A percentile compares a stretch with the other conserved stretches of the same genome.
These are phyloP conservation scores for Nemania sp. DNA, from an alignment of 2,329 filamentous ascomycete species.

Conservation along the genomic window DNA sequence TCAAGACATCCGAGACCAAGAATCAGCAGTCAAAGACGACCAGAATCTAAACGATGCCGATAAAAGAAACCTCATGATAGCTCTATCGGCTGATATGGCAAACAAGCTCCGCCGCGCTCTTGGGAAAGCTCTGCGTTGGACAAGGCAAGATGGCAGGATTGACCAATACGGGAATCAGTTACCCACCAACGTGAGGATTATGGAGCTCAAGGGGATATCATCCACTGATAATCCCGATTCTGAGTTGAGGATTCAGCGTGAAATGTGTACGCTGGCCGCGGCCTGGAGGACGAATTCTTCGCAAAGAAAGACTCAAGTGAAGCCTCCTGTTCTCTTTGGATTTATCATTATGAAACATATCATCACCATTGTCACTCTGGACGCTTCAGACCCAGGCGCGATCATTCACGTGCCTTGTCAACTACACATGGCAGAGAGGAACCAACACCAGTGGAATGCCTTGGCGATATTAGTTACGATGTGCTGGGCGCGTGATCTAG, in stretches of 20 bases:
- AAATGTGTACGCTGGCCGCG: conserved; percentile 28
- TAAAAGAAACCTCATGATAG: conserved; percentile 6
- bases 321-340: conserved; percentile 37
- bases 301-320: neutral
- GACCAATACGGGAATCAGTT: conserved; percentile 25
- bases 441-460: conserved; percentile 41
- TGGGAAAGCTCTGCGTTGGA: conserved; percentile 33
- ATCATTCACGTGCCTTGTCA: conserved; percentile 34
- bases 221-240: conserved; percentile 22
- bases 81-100: conserved; percentile 26
- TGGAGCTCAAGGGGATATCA: conserved; percentile 26
- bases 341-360: conserved; percentile 39
- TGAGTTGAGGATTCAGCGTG: conserved; percentile 25
- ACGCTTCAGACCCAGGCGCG: conserved; percentile 33
- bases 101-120: conserved; percentile 29
- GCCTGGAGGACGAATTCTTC: conserved; percentile 27
- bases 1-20: conserved; percentile 31
- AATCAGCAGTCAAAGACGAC: conserved; percentile 17
- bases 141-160: conserved; percentile 33
- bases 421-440: conserved; percentile 37
- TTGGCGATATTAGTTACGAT: conserved; percentile 40
- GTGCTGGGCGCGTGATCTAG: conserved; percentile 40
- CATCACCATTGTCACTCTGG: conserved; percentile 38
- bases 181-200: conserved; percentile 31
- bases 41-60: neutral